Conservation (phyloP, 1,139 yeast species). For the Blastobotrys aristatus region DNA sequence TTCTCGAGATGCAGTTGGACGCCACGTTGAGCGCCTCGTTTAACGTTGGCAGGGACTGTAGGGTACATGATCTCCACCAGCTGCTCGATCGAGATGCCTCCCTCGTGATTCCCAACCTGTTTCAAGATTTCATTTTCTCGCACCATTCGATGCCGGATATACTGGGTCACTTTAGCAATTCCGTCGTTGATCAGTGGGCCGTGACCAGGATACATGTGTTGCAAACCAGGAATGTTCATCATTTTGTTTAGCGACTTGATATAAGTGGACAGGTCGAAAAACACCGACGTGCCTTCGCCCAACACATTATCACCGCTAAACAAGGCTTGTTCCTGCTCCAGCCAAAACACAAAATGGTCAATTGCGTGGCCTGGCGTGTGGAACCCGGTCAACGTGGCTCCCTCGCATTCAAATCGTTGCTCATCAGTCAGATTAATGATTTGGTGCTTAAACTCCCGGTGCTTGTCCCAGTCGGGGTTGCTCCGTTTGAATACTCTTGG, state of each 20-base stretch:
- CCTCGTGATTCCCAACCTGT: constrained; percentile 16
- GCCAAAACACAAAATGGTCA: constrained; percentile 36
- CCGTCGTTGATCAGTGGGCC: constrained; percentile 36
- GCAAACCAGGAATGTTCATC: constrained; percentile 22
- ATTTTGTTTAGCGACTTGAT: constrained; percentile 31
- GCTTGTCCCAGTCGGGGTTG: constrained; percentile 6
- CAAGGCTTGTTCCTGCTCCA: constrained; percentile 34
- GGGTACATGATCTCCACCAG: constrained; percentile 26
- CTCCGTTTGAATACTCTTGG: constrained; percentile 18
- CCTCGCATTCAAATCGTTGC: constrained; percentile 29
- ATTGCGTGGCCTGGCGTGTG: constrained; percentile 39
- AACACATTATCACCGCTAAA: constrained; percentile 39
- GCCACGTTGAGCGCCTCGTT: constrained; percentile 33
- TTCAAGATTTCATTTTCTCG: constrained; percentile 34
- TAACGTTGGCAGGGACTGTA: constrained; percentile 28
- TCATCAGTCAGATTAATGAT: constrained; percentile 26
- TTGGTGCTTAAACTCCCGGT: not conserved
- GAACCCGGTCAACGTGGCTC: constrained; percentile 32
- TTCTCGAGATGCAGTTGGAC: constrained; percentile 33
- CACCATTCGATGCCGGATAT: constrained; percentile 34
- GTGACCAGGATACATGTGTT: constrained; percentile 36
- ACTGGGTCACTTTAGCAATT: constrained; percentile 29
- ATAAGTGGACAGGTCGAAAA: constrained; percentile 33
- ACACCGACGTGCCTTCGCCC: constrained; percentile 38
- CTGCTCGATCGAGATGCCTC: constrained; percentile 25